Conservation (phyloP, 2,329 filamentous ascomycete genomes). For the Hortaea sp. region DNA sequence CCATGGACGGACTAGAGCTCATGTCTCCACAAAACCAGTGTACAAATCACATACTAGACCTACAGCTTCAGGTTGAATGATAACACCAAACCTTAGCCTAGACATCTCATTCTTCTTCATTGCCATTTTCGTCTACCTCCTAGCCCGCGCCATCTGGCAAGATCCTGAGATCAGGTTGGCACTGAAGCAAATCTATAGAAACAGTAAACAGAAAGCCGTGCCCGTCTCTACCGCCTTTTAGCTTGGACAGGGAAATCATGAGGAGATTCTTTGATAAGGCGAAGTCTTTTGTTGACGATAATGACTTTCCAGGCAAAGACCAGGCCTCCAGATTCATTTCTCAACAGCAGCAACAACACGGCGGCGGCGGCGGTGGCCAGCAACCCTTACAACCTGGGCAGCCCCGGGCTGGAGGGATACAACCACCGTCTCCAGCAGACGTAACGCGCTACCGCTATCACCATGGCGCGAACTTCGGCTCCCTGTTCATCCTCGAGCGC, state of each 20-base stretch:
- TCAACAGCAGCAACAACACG: conserved; percentile 10
- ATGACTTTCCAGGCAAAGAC: conserved; percentile 1
- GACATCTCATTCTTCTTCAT: conserved; percentile 9
- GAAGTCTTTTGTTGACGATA: conserved; percentile 22
- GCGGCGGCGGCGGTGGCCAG: conserved; percentile 1
- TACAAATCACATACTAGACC: background rate
- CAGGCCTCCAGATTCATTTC: background rate
- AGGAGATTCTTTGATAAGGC: conserved; percentile 30
- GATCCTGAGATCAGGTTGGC: conserved; percentile 3
- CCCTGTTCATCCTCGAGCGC: conserved; percentile 50
- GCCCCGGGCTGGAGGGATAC: conserved; percentile 21
- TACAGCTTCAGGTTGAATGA: background rate
- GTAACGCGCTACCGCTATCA: conserved; percentile 49
- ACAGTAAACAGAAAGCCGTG: background rate
- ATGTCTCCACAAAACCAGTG: background rate
- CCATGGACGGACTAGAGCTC: background rate
- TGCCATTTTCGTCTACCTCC: conserved; percentile 11
- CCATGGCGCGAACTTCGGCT: conserved; percentile 49
- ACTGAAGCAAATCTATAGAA: conserved; percentile 1
- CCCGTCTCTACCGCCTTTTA: too few relatives aligned
- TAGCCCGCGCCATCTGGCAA: conserved; percentile 8
- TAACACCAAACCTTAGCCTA: background rate
- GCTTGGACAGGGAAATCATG: conserved; percentile 14
- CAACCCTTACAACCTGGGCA: conserved; percentile 11
- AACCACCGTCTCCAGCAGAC: conserved; percentile 28